phyloP scores from a whole-genome alignment of 768 basidiomycete species.

The Baorangia bicolor region DNA sequence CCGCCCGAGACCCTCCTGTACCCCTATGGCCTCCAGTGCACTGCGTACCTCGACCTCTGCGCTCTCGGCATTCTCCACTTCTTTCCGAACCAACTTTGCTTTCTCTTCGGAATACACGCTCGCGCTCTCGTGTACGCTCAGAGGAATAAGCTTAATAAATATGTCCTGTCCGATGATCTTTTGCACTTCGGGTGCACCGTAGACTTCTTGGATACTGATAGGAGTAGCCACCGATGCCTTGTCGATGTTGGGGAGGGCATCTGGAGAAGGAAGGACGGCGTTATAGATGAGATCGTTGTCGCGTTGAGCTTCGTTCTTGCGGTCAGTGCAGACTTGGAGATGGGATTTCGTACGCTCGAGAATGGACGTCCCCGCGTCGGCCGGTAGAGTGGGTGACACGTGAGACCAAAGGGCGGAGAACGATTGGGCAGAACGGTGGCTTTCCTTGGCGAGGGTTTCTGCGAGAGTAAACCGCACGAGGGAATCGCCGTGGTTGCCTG shows the following conservation, averaged over 20 bases:
- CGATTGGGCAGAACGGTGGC: conserved; percentile 60
- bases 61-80: conserved; percentile 84
- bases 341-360: conserved; percentile 84
- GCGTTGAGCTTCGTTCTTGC: conserved; percentile 69
- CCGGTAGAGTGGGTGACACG: conserved; percentile 78
- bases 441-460: conserved; percentile 81
- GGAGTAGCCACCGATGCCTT: conserved; percentile 79
- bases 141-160: conserved; percentile 82
- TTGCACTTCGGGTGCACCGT: conserved; percentile 86
- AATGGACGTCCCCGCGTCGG: conserved; percentile 80
- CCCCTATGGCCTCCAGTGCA: conserved; percentile 76
- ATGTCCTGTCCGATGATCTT: conserved; percentile 92
- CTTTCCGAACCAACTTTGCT: conserved; percentile 86
- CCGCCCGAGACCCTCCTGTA: conserved; percentile 66
- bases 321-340: conserved; percentile 71
- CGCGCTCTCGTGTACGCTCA: conserved; percentile 94
- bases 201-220: conserved; percentile 93
- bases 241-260: conserved; percentile 79
- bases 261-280: conserved; percentile 76
- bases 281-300: conserved; percentile 99
- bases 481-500: conserved; percentile 82
- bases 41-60: conserved; percentile 80
- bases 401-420: conserved; percentile 74
- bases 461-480: conserved; percentile 78
- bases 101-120: conserved; percentile 98